These are phyloP conservation scores for Hypoxylon sp. DNA, from an alignment of 2,329 filamentous ascomycete genomes.

Conservation along the genomic window DNA sequence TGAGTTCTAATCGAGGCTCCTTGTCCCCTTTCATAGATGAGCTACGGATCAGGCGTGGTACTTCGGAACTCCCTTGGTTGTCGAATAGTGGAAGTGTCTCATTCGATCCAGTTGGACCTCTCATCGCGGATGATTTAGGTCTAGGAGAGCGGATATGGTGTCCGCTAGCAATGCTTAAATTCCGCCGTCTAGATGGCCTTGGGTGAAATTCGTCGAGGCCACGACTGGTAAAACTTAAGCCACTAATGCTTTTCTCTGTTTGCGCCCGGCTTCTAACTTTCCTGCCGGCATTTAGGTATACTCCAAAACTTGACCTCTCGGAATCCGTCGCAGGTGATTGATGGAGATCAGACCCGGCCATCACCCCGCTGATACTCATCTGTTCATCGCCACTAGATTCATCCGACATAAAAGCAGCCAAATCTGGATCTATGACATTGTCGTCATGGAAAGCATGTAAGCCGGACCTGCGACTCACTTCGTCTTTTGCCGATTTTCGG, in stretches of 20 bases:
- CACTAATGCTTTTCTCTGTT: conserved; percentile 82
- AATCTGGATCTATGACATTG: conserved; percentile 97
- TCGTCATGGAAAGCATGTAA: conserved; percentile 97
- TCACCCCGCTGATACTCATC: conserved; percentile 84
- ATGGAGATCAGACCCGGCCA: conserved; percentile 76
- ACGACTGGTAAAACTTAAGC: conserved; percentile 77
- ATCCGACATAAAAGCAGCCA: conserved; percentile 96
- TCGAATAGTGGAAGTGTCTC: conserved; percentile 67
- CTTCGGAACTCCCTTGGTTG: conserved; percentile 59
- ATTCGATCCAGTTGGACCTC: conserved; percentile 68
- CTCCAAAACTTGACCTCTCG: conserved; percentile 80
- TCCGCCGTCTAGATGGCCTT: conserved; percentile 79
- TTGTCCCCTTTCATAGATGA: conserved; percentile 84
- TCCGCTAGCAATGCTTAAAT: conserved; percentile 86
- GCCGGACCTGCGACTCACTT: conserved; percentile 74
- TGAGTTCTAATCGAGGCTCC: conserved; percentile 85
- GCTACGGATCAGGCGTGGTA: conserved; percentile 76
- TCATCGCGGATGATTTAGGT: conserved; percentile 69
- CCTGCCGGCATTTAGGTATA: conserved; percentile 79
- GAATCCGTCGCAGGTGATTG: conserved; percentile 76
- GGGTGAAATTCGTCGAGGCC: conserved; percentile 77
- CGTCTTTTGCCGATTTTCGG: conserved; percentile 78
- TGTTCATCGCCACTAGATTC: conserved; percentile 95
- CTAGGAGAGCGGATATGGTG: conserved; percentile 82
- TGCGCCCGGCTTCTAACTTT: conserved; percentile 78